Percentiles rank a stretch among this genome's conserved stretches.
Evolutionary conservation across 2,329 filamentous ascomycete genomes (phyloP).

Genomic region (Atkinsonella texensis): DNA sequence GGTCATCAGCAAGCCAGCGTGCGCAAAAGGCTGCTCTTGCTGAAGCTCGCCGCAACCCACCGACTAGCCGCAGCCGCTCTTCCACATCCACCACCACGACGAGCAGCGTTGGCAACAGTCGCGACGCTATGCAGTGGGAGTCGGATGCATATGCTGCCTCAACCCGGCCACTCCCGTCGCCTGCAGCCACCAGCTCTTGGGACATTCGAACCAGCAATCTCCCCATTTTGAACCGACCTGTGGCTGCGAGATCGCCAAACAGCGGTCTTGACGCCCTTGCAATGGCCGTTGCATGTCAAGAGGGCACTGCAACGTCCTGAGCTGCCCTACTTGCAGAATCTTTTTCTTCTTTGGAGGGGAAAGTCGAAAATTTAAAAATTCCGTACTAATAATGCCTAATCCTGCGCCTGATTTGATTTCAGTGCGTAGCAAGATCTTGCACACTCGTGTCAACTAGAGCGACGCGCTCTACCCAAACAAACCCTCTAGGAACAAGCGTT

Average conservation of each 20-base stretch:
- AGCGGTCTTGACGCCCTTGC: slow-evolving; percentile 44
- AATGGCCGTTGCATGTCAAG: slow-evolving; percentile 41
- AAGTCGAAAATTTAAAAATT: neutral
- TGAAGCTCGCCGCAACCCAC: slow-evolving; percentile 21
- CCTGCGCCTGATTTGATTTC: neutral
- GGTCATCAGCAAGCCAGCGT: slow-evolving; percentile 26
- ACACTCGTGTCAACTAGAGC: neutral
- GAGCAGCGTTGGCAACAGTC: slow-evolving; percentile 9
- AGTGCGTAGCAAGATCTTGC: neutral
- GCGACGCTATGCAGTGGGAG: slow-evolving; percentile 25
- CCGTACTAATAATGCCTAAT: slow-evolving; percentile 3
- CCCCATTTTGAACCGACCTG: slow-evolving; percentile 33
- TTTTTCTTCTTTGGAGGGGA: neutral
- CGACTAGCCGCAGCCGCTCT: slow-evolving; percentile 19
- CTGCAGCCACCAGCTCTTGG: slow-evolving; percentile 27
- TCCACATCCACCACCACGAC: slow-evolving; percentile 9
- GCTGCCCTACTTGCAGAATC: neutral
- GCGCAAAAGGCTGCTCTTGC: slow-evolving; percentile 21
- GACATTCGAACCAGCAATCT: slow-evolving; percentile 34
- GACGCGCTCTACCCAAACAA: neutral
- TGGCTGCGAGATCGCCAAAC: slow-evolving; percentile 28
- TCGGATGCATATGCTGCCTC: slow-evolving; percentile 15
- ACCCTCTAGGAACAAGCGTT: neutral
- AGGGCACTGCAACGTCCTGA: slow-evolving; percentile 19
- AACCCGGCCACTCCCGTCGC: slow-evolving; percentile 28